phyloP scores from a whole-genome alignment of 2,329 filamentous ascomycete species.

The Botryosphaeria agaves region DNA sequence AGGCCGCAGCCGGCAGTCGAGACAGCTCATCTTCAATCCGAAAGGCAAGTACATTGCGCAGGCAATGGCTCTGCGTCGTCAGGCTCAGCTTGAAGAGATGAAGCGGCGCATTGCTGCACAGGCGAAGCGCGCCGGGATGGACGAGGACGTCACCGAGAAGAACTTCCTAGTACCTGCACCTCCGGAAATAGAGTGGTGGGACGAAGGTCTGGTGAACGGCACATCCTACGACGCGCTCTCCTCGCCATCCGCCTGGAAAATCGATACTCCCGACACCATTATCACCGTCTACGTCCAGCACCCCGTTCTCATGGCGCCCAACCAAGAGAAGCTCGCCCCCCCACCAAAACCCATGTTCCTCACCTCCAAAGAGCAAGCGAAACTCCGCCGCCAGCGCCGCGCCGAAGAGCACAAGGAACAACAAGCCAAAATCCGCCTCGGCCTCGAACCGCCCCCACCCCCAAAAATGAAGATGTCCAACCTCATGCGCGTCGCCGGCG shows the following conservation, averaged over 20 bases:
- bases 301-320: conserved; percentile 76
- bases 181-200: conserved; percentile 93
- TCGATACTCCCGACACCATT: conserved; percentile 65
- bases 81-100: conserved; percentile 81
- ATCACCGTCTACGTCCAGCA: conserved; percentile 87
- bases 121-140: conserved; percentile 77
- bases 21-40: conserved; percentile 75
- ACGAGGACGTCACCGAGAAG: conserved; percentile 87
- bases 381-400: conserved; percentile 73
- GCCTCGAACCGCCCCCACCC: conserved; percentile 73
- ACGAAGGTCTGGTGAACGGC: conserved; percentile 68
- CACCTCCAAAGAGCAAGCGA: conserved; percentile 79
- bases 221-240: conserved; percentile 57
- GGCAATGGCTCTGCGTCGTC: conserved; percentile 71
- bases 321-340: conserved; percentile 70
- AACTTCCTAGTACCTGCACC: conserved; percentile 72
- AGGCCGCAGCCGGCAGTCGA: conserved; percentile 49
- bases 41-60: conserved; percentile 97
- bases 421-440: conserved; percentile 87
- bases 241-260: conserved; percentile 47
- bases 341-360: conserved; percentile 80
- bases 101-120: conserved; percentile 83
- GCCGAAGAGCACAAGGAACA: conserved; percentile 91
- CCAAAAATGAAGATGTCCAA: conserved; percentile 97
- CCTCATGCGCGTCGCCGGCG: conserved; percentile 89